Evolutionary conservation across 2,329 filamentous ascomycete genomes (phyloP).

Genomic region (Rutstroemia sp.): DNA sequence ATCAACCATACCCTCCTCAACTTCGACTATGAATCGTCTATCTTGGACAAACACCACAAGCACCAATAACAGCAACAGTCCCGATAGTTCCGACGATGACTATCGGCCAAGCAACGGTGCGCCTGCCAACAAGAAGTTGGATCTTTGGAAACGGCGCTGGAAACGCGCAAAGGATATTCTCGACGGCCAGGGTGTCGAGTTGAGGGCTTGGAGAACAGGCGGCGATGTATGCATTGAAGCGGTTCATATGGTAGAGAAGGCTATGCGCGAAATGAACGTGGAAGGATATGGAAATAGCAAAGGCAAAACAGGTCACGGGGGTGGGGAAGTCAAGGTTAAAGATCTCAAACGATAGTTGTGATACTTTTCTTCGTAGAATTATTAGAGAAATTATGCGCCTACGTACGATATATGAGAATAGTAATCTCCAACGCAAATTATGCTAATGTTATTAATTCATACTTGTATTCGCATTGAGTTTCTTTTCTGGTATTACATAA

Average conservation of each 20-base stretch:
- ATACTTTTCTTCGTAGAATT: no score
- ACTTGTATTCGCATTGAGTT: no score
- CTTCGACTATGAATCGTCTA: constrained; percentile 7
- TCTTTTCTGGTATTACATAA: no score
- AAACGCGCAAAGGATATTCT: constrained; percentile 56
- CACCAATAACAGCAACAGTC: constrained; percentile 13
- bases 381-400: background rate
- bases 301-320: constrained; percentile 25
- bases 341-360: constrained; percentile 22
- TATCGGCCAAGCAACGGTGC: constrained; percentile 13
- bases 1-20: constrained; percentile 6
- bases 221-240: constrained; percentile 62
- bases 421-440: background rate
- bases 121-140: constrained; percentile 57
- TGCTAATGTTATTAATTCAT: no score
- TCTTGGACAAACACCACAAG: constrained; percentile 10
- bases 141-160: constrained; percentile 64
- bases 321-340: constrained; percentile 29
- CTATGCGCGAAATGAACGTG: constrained; percentile 38
- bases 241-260: constrained; percentile 53
- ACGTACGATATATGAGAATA: background rate
- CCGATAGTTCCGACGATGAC: constrained; percentile 26
- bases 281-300: constrained; percentile 26
- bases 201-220: constrained; percentile 69
- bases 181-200: constrained; percentile 54